Conservation (phyloP, 1,284 basidiomycete genomes). For the Pterulicium gracile region DNA sequence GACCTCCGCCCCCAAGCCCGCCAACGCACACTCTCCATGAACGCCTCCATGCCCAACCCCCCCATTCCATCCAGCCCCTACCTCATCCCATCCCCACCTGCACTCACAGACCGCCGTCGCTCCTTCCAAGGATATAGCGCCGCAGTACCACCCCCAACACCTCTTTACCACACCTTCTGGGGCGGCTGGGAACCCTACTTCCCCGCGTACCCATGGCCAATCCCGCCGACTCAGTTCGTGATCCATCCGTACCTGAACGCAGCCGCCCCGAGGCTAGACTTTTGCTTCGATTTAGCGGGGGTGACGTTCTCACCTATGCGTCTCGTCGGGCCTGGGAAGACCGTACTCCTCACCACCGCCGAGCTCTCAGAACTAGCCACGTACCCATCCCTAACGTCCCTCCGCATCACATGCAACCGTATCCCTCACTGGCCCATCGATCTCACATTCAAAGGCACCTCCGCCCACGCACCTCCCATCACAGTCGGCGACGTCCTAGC, state of each 20-base stretch:
- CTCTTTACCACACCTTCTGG: slow-evolving; percentile 7
- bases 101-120: slow-evolving; percentile 21
- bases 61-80: slow-evolving; percentile 10
- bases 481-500: slow-evolving; percentile 47
- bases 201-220: slow-evolving; percentile 13
- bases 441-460: slow-evolving; percentile 27
- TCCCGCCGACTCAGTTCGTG: slow-evolving; percentile 24
- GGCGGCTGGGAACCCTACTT: slow-evolving; percentile 15
- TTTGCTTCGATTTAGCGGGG: slow-evolving; percentile 45
- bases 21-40: slow-evolving; percentile 29
- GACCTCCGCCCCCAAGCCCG: slow-evolving; percentile 15
- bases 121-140: slow-evolving; percentile 27
- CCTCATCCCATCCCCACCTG: slow-evolving; percentile 14
- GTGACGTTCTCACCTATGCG: slow-evolving; percentile 34
- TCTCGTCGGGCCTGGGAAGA: slow-evolving; percentile 25
- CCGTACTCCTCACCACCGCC: slow-evolving; percentile 24
- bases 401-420: slow-evolving; percentile 45
- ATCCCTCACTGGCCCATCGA: slow-evolving; percentile 54
- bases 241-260: slow-evolving; percentile 51
- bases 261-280: slow-evolving; percentile 30
- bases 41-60: slow-evolving; percentile 14
- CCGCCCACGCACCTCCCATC: slow-evolving; percentile 29
- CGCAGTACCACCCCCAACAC: slow-evolving; percentile 7
- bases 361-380: slow-evolving; percentile 44
- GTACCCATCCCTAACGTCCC: slow-evolving; percentile 40